Conservation (phyloP, 176 grass and related monocot species). For the Carex littledalei region DNA sequence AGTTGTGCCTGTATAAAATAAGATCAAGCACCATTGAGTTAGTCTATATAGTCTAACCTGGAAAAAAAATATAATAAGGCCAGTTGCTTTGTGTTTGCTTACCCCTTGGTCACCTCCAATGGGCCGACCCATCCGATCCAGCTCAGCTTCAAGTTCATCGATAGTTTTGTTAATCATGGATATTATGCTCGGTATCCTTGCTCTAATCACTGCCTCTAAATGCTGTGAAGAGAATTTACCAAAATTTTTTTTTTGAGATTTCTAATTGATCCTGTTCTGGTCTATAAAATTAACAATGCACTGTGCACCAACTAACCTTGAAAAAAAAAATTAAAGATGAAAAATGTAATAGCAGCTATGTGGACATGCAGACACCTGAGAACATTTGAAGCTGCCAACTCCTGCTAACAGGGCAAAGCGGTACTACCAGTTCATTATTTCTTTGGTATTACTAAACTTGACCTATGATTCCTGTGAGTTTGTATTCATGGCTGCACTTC, state of each 20-base stretch:
- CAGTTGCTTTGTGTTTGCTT: slow-evolving; percentile 20
- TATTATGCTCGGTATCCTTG: slow-evolving; percentile 93
- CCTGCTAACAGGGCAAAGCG: not conserved
- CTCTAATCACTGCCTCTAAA: slow-evolving; percentile 87
- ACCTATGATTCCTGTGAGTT: not conserved
- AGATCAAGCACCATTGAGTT: slow-evolving; percentile 6
- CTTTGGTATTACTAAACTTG: not conserved
- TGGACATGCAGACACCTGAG: not conserved
- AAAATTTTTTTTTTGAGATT: not conserved
- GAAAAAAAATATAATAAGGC: slow-evolving; percentile 7
- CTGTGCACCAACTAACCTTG: not conserved
- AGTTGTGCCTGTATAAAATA: slow-evolving; percentile 69
- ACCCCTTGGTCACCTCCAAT: slow-evolving; percentile 93
- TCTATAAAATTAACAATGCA: not conserved
- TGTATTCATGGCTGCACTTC: not conserved
- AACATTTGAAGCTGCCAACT: not conserved
- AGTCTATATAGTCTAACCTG: not conserved
- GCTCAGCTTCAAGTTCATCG: slow-evolving; percentile 96
- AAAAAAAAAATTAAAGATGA: not conserved
- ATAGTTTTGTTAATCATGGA: slow-evolving; percentile 98
- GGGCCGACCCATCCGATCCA: slow-evolving; percentile 88
- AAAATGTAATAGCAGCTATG: slow-evolving; percentile 17
- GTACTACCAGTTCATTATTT: not conserved
- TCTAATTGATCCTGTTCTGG: not conserved
- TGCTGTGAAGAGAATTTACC: slow-evolving; percentile 43